A percentile compares a stretch with the other conserved stretches of the same genome.
Evolutionary conservation across 441 rosid genomes (phyloP).

Genomic region (Theobroma grandiflorum): DNA sequence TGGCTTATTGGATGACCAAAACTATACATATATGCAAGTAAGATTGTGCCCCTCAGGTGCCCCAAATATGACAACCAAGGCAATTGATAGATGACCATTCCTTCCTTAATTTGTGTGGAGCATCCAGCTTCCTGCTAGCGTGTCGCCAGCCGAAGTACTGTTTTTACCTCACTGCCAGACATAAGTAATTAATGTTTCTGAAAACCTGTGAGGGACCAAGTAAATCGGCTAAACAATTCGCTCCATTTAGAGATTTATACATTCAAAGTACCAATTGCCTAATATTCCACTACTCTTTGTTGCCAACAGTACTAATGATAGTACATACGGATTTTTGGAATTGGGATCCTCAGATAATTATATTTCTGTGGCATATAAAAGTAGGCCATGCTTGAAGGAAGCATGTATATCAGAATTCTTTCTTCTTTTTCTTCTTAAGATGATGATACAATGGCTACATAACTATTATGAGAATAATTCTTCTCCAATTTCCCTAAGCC

Average conservation of each 20-base stretch:
- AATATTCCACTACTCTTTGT: constrained; percentile 9
- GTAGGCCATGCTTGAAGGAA: too few relatives aligned
- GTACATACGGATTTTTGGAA: too few relatives aligned
- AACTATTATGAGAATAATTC: constrained; percentile 10
- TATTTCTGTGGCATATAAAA: too few relatives aligned
- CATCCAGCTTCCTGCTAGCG: background rate
- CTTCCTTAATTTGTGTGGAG: background rate
- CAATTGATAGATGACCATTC: background rate
- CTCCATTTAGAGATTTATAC: background rate
- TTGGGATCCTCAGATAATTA: too few relatives aligned
- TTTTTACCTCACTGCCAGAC: background rate
- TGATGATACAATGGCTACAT: too few relatives aligned
- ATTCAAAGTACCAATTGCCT: background rate
- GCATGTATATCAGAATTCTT: too few relatives aligned
- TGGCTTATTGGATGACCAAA: constrained; percentile 17
- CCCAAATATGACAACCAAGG: constrained; percentile 15
- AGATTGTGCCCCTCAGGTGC: background rate
- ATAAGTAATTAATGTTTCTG: background rate
- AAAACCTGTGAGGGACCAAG: background rate
- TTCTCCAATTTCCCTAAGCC: background rate
- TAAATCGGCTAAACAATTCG: background rate
- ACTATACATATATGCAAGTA: background rate
- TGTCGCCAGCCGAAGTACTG: background rate
- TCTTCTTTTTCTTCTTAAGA: too few relatives aligned
- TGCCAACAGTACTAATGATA: background rate